Percentiles rank a stretch among this genome's conserved stretches.
phyloP scores from a whole-genome alignment of 2,329 filamentous ascomycete genomes.

The Blastomyces parvus region DNA sequence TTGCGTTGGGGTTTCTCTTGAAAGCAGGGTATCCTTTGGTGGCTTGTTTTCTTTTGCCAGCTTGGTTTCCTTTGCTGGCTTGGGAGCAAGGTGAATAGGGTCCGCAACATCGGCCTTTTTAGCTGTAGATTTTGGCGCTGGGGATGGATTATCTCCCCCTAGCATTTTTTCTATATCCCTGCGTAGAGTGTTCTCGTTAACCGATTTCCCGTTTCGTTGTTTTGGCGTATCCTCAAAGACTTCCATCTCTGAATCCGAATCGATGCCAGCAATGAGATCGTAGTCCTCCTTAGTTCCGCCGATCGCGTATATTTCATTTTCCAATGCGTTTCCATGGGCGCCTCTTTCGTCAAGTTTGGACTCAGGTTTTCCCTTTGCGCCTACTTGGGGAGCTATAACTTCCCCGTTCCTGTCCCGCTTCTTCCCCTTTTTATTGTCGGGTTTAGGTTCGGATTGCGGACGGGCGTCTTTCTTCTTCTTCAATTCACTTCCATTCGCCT shows the following conservation, averaged over 20 bases:
- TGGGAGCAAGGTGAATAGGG: not conserved
- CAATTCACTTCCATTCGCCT: constrained; percentile 9
- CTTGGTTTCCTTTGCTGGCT: not conserved
- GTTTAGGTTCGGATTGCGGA: constrained; percentile 23
- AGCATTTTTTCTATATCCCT: constrained; percentile 29
- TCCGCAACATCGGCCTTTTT: not conserved
- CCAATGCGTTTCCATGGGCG: constrained; percentile 26
- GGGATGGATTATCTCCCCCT: constrained; percentile 23
- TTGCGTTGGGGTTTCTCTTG: constrained; percentile 5
- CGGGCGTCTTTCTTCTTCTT: constrained; percentile 22
- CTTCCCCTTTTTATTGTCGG: constrained; percentile 22
- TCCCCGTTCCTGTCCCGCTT: constrained; percentile 41
- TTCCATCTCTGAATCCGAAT: constrained; percentile 41
- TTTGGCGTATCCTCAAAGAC: constrained; percentile 16
- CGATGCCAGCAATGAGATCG: constrained; percentile 36
- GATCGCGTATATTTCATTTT: constrained; percentile 38
- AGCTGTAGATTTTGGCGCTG: not conserved
- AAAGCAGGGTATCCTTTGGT: not conserved
- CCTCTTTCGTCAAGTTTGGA: constrained; percentile 13
- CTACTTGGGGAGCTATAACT: constrained; percentile 31
- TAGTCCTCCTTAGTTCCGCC: constrained; percentile 44
- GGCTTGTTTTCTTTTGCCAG: constrained; percentile 4
- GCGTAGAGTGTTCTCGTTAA: constrained; percentile 24
- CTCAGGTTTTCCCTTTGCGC: constrained; percentile 20
- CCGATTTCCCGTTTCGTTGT: constrained; percentile 17